A percentile compares a stretch with the other conserved stretches of the same genome.
These are phyloP conservation scores for Microdochium nivale DNA, from an alignment of 2,329 filamentous ascomycete genomes.

Conservation along the genomic window DNA sequence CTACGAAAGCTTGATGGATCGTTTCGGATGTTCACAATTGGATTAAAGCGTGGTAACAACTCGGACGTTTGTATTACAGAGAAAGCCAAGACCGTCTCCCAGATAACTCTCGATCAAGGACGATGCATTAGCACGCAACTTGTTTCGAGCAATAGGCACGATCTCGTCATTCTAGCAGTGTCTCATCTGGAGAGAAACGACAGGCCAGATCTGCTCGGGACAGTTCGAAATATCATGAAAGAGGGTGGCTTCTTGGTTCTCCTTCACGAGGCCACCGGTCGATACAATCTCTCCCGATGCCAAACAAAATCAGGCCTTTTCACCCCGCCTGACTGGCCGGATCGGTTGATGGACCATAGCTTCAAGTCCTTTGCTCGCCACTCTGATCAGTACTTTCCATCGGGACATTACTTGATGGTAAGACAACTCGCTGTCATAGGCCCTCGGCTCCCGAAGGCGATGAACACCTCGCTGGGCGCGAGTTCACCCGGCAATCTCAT, in stretches of 20 bases:
- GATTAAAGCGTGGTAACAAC: background rate
- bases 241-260: constrained; percentile 28
- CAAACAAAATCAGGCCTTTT: constrained; percentile 9
- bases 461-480: background rate
- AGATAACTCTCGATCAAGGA: background rate
- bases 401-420: background rate
- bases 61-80: background rate
- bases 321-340: background rate
- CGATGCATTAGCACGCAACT: background rate
- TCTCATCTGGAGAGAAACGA: constrained; percentile 20
- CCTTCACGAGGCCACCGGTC: constrained; percentile 6
- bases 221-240: constrained; percentile 21
- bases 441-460: background rate
- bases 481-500: background rate
- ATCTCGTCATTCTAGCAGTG: constrained; percentile 25
- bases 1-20: background rate
- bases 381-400: background rate
- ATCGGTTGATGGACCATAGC: constrained; percentile 8
- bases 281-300: constrained; percentile 6
- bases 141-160: background rate
- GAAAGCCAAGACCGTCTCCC: background rate
- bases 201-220: constrained; percentile 9
- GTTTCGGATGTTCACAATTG: background rate
- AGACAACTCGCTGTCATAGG: background rate
- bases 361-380: background rate